phyloP scores from a whole-genome alignment of 73 alveolate species.

The Durusdinium trenchii region DNA sequence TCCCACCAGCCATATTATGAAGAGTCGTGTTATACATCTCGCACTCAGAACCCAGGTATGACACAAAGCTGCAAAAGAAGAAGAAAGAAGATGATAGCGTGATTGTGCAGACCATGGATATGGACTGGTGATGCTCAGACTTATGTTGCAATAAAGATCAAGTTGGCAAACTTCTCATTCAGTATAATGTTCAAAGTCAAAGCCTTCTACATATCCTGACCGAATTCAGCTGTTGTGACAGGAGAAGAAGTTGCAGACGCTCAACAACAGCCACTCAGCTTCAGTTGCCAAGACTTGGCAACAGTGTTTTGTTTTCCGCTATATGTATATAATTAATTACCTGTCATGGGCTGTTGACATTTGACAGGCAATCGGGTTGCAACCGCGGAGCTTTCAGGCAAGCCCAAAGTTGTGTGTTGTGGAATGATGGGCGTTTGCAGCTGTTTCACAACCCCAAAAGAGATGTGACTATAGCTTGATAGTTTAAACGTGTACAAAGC shows the following conservation, averaged over 20 bases:
- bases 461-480: too few species aligned
- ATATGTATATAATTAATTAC: not conserved
- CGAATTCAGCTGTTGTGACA: not conserved
- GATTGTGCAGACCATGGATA: constrained; percentile 84
- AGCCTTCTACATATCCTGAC: not conserved
- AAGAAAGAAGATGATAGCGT: constrained; percentile 86
- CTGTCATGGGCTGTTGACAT: not conserved
- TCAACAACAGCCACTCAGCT: constrained; percentile 16
- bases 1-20: not conserved
- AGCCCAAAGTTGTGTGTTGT: too few species aligned
- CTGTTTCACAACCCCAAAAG: too few species aligned
- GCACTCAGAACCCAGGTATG: constrained; percentile 24
- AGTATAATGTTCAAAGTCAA: not conserved
- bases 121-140: constrained; percentile 22
- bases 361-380: constrained; percentile 77
- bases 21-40: not conserved
- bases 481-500: too few species aligned
- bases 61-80: constrained; percentile 54
- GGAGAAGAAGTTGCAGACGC: constrained; percentile 77
- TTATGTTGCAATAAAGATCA: not conserved
- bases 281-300: not conserved
- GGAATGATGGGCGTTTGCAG: too few species aligned
- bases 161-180: not conserved
- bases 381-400: constrained; percentile 83
- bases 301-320: not conserved